Percentiles rank a stretch among this genome's conserved stretches.
These are phyloP conservation scores for Solanum pennellii DNA, from an alignment of 257 asterid species.

Conservation along the genomic window DNA sequence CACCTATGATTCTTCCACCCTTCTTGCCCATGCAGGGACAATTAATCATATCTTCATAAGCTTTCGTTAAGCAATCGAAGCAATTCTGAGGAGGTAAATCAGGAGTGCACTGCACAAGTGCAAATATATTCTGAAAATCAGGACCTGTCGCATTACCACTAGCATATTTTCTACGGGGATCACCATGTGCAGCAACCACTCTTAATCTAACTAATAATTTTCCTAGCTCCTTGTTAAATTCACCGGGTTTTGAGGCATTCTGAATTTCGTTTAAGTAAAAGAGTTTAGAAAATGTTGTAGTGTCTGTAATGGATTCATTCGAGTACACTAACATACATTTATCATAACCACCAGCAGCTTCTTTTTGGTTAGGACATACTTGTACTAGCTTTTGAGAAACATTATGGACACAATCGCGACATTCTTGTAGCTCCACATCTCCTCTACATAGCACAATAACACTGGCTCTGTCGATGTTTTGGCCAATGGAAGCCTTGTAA, in stretches of 20 bases:
- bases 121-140: not conserved
- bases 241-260: not conserved
- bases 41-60: not conserved
- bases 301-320: not conserved
- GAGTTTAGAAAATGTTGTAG: not conserved
- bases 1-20: not conserved
- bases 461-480: not conserved
- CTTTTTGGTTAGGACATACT: not conserved
- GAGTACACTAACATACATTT: slow-evolving; percentile 17
- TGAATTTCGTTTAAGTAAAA: too few species aligned
- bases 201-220: not conserved
- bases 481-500: slow-evolving; percentile 7
- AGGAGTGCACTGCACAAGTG: slow-evolving; percentile 16
- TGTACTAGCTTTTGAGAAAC: not conserved
- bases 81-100: slow-evolving; percentile 8
- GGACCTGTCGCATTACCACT: not conserved
- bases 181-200: not conserved
- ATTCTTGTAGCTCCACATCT: slow-evolving; percentile 1
- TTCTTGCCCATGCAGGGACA: not conserved
- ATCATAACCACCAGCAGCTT: slow-evolving; percentile 8
- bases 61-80: not conserved
- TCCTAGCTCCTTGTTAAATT: not conserved
- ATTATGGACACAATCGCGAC: slow-evolving; percentile 11
- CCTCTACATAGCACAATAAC: slow-evolving; percentile 26
- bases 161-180: not conserved